Percentiles rank a stretch among this genome's conserved stretches.
These are phyloP conservation scores for Trypanosoma lewisi DNA, from an alignment of 208 protist species.

Conservation along the genomic window DNA sequence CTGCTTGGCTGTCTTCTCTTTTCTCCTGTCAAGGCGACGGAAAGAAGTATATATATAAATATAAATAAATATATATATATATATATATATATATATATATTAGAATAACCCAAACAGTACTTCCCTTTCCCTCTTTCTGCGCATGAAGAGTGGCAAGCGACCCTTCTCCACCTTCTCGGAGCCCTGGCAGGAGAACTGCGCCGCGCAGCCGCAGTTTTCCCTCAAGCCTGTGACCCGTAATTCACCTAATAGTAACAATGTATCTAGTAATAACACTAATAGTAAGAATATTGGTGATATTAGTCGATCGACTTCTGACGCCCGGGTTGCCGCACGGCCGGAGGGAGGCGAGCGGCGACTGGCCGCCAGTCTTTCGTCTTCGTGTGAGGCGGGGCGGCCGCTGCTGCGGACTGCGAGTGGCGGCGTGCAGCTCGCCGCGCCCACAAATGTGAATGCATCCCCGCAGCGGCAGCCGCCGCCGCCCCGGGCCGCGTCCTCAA, in stretches of 20 bases:
- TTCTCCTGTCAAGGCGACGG: background rate
- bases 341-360: background rate
- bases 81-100: slow-evolving; percentile 13
- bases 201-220: background rate
- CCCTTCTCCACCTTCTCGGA: background rate
- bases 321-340: too few species aligned
- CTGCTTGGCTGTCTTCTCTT: too few species aligned
- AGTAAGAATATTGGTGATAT: too few species aligned
- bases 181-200: background rate
- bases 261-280: too few species aligned
- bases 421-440: background rate
- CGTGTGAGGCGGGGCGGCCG: background rate
- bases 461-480: background rate
- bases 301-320: too few species aligned
- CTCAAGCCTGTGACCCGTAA: too few species aligned
- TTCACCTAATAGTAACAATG: too few species aligned
- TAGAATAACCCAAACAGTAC: background rate
- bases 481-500: background rate
- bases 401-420: background rate
- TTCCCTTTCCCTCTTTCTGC: background rate
- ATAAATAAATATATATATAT: slow-evolving; percentile 13
- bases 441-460: background rate
- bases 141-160: background rate
- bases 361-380: background rate
- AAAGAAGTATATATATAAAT: slow-evolving; percentile 15